Evolutionary conservation across 352 stramenopile species (phyloP), one percentile per base, ranked within the genome.

Genomic region (Phytophthora sojae): DNA sequence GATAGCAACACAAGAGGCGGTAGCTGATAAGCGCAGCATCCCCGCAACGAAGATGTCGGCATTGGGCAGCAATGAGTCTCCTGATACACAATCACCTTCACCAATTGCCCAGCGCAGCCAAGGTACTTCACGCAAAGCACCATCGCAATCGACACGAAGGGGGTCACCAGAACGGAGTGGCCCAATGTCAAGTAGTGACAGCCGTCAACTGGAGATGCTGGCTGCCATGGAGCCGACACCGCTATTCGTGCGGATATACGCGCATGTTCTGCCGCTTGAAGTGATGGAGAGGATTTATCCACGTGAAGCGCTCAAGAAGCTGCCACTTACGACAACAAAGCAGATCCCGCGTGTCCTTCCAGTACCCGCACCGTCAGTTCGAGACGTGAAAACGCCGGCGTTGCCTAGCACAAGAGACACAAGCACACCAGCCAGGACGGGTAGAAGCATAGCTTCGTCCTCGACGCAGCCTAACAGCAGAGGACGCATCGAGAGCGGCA

Each of bases 1-100:
- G 0, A 92, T 79, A 12, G 82, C 81, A 19, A 87, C 85, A 3
- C 85, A 91, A 44, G 78, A 89, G 37, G 85, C 85, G 23, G 74
- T 81, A 12, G 57, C 54, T 14, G 73, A 85, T 45, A 82, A 83
- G 19, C 53, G 60, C 19, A 67, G 14, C 29, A 69, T 6, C 15
- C 57, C 59, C 1, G 12, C 35, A n/a, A 39, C 23, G 25, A 75
- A 71, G 42, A 17, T 66, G 32, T 15, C n/a, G 6, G 4, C 59
- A 9, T 15, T 51, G 35, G 70, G 21, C 35, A 72, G 37, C 57
- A 70, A 49, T 19, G 51, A 55, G 19, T 19, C 26, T 14, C 26
- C 29, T 37, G 30, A 29, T 4, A 63, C 61, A 0, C 57, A 59
- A 2, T 56, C 59, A 25, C 45, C 54, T 14, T 58, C 55, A 14